Conservation (phyloP, 176 grass and related monocot genomes). For the Carex kokanica region DNA sequence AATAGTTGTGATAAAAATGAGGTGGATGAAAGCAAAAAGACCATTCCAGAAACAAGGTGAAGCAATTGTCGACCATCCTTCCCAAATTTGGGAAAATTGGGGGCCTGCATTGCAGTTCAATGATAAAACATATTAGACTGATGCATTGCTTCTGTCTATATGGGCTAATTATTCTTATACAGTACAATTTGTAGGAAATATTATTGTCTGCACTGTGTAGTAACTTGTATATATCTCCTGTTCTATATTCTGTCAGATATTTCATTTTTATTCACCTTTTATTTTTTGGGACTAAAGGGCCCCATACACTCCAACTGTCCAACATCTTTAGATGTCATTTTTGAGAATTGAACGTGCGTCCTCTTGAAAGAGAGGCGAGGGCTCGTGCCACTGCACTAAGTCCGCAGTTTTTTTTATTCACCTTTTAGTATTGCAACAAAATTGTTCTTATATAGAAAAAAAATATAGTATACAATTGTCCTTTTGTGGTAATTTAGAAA, state of each 20-base stretch:
- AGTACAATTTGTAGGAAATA: background rate
- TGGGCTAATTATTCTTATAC: background rate
- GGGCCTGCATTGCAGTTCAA: slow-evolving; percentile 43
- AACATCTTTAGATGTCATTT: too few relatives aligned
- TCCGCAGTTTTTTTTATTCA: too few relatives aligned
- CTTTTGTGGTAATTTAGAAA: too few relatives aligned
- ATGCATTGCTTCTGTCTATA: background rate
- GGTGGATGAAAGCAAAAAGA: slow-evolving; percentile 45
- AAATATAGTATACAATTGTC: too few relatives aligned
- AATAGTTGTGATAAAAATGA: slow-evolving; percentile 51
- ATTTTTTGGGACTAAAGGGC: background rate
- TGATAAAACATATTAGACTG: background rate
- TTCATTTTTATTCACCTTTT: background rate
- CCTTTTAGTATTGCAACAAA: too few relatives aligned
- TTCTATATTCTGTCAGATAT: background rate
- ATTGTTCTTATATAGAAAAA: too few relatives aligned
- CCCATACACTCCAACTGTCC: too few relatives aligned
- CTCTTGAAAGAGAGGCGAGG: too few relatives aligned
- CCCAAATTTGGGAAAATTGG: slow-evolving; percentile 29
- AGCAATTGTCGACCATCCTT: slow-evolving; percentile 60
- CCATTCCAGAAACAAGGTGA: slow-evolving; percentile 69
- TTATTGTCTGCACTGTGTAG: background rate
- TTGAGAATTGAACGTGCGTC: background rate
- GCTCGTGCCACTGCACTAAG: too few relatives aligned
- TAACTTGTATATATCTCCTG: background rate